Percentiles rank a stretch among this genome's conserved stretches.
Conservation (phyloP, 495 filamentous ascomycete genomes). For the Penicillium lividum region DNA sequence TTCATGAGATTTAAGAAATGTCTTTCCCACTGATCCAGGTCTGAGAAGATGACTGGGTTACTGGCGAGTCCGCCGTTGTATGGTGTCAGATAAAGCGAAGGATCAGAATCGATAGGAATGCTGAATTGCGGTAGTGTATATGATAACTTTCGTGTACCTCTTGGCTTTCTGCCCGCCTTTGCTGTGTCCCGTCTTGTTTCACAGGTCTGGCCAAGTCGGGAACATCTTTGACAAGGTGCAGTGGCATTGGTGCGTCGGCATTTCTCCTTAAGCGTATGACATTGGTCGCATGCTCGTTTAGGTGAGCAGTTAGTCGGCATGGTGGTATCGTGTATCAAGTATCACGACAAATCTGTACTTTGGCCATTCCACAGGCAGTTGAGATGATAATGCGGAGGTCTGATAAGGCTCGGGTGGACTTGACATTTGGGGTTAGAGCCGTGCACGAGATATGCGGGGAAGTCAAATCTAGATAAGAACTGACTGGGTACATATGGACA, state of each 20-base stretch:
- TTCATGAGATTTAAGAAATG: slow-evolving; percentile 26
- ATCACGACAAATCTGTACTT: not conserved
- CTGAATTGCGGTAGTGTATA: slow-evolving; percentile 16
- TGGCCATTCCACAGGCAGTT: not conserved
- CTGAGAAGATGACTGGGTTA: slow-evolving; percentile 13
- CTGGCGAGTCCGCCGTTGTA: slow-evolving; percentile 12
- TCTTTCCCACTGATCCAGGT: slow-evolving; percentile 19
- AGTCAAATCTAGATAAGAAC: not conserved
- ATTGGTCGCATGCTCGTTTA: slow-evolving; percentile 19
- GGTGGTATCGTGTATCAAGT: not conserved
- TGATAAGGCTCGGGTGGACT: slow-evolving; percentile 1
- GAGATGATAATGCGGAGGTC: not conserved
- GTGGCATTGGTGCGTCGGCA: slow-evolving; percentile 8
- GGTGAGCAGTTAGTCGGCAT: not conserved
- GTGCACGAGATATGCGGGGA: not conserved
- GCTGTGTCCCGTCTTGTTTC: slow-evolving; percentile 8
- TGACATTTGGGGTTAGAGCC: not conserved
- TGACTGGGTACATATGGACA: too few species aligned
- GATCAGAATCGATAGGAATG: not conserved
- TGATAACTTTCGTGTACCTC: slow-evolving; percentile 5
- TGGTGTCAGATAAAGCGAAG: not conserved
- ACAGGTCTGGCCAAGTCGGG: slow-evolving; percentile 13
- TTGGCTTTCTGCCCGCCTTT: slow-evolving; percentile 17
- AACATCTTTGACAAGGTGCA: slow-evolving; percentile 19
- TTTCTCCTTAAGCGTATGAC: slow-evolving; percentile 19